These are phyloP conservation scores for Prunus campanulata DNA, from an alignment of 306 rosid genomes.

Conservation along the genomic window DNA sequence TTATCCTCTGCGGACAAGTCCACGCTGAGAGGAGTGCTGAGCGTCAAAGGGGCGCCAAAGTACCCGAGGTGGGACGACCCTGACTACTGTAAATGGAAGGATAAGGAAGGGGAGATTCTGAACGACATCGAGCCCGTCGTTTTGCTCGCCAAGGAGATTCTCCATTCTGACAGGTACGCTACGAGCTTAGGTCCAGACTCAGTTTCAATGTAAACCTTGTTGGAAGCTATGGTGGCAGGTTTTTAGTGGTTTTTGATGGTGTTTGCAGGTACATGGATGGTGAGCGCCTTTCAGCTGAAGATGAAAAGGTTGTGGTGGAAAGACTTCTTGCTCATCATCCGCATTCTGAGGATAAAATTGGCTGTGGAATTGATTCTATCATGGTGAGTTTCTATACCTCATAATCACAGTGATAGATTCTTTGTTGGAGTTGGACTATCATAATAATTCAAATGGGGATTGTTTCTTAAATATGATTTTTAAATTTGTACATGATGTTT, in stretches of 20 bases:
- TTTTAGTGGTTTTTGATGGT: background rate
- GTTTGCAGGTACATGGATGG: constrained; percentile 64
- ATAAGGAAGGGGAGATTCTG: constrained; percentile 61
- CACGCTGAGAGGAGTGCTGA: constrained; percentile 16
- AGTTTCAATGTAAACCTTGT: background rate
- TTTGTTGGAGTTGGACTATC: background rate
- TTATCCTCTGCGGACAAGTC: constrained; percentile 22
- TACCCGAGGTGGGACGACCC: constrained; percentile 44
- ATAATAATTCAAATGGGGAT: background rate
- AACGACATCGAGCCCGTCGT: constrained; percentile 61
- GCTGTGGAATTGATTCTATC: constrained; percentile 76
- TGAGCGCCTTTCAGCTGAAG: constrained; percentile 47
- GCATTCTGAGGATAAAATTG: constrained; percentile 76
- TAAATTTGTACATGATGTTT: background rate
- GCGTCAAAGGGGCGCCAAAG: constrained; percentile 30
- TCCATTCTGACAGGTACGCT: constrained; percentile 53
- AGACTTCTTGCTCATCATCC: constrained; percentile 82
- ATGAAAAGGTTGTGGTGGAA: constrained; percentile 61
- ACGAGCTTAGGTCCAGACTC: background rate
- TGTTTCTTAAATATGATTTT: background rate
- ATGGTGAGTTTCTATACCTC: constrained; percentile 45
- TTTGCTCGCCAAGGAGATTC: constrained; percentile 61
- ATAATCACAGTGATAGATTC: background rate
- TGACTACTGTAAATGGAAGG: constrained; percentile 64
- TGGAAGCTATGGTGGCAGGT: background rate